Conservation (phyloP, 371 early-diverging fungal species). For the Mortierella sp. region DNA sequence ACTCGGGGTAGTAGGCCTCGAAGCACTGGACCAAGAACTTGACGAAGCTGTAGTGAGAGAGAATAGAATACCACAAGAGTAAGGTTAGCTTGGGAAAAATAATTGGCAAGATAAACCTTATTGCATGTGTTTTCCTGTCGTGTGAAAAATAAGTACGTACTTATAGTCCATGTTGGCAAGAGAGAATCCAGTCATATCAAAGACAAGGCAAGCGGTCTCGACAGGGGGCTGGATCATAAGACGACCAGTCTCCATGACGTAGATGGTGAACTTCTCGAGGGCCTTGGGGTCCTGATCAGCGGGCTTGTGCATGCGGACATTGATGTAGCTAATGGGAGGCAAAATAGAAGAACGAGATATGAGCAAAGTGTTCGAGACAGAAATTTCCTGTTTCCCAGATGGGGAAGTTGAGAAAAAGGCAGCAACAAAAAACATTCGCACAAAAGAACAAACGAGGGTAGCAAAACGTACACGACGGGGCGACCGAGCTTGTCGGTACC, state of each 20-base stretch:
- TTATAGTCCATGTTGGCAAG: constrained; percentile 80
- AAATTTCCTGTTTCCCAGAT: neutral
- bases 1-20: constrained; percentile 90
- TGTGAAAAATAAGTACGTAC: constrained; percentile 22
- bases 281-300: constrained; percentile 66
- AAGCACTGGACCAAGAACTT: constrained; percentile 81
- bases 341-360: neutral
- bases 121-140: too few species aligned
- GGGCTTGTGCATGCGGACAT: constrained; percentile 66
- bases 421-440: neutral
- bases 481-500: constrained; percentile 67
- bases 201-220: constrained; percentile 86
- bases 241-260: constrained; percentile 86
- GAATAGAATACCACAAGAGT: too few species aligned
- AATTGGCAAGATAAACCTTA: too few species aligned
- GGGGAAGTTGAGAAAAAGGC: neutral
- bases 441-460: neutral
- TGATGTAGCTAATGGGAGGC: constrained; percentile 60
- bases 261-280: constrained; percentile 73
- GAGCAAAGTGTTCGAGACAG: neutral
- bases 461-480: constrained; percentile 64
- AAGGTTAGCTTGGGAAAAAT: too few species aligned
- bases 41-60: constrained; percentile 57
- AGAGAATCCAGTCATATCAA: constrained; percentile 85
- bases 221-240: constrained; percentile 76